These are phyloP conservation scores for Macrolepiota dolichaula DNA, from an alignment of 768 basidiomycete species.

Conservation along the genomic window DNA sequence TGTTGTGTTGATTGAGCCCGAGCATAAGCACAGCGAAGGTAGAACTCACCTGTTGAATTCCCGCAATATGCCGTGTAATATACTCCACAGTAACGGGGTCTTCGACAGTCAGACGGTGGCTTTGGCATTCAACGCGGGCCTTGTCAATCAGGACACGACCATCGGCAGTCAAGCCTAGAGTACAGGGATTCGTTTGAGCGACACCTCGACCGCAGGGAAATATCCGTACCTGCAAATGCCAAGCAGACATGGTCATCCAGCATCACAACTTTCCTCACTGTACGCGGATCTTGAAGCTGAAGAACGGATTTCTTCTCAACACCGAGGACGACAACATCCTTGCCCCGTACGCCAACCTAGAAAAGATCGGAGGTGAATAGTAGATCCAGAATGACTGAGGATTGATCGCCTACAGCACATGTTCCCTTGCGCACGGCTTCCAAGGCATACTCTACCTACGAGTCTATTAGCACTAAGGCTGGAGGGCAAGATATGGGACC, in stretches of 20 bases:
- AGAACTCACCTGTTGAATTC: slow-evolving; percentile 87
- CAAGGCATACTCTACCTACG: slow-evolving; percentile 96
- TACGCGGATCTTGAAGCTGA: slow-evolving; percentile 96
- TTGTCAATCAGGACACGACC: slow-evolving; percentile 98
- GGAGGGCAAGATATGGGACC: slow-evolving; percentile 3
- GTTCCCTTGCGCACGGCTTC: slow-evolving; percentile 98
- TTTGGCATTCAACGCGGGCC: slow-evolving; percentile 96
- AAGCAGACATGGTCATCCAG: slow-evolving; percentile 96
- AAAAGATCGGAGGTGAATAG: background rate
- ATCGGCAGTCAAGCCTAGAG: slow-evolving; percentile 89
- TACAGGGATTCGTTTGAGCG: slow-evolving; percentile 8
- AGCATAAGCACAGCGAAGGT: background rate
- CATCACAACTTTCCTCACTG: slow-evolving; percentile 97
- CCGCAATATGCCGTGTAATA: slow-evolving; percentile 96
- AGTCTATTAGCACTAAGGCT: slow-evolving; percentile 11
- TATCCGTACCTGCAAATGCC: slow-evolving; percentile 86
- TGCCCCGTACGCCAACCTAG: slow-evolving; percentile 95
- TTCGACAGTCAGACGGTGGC: slow-evolving; percentile 94
- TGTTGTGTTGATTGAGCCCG: slow-evolving; percentile 24
- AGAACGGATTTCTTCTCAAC: slow-evolving; percentile 99
- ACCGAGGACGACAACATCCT: slow-evolving; percentile 92
- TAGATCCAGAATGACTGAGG: background rate
- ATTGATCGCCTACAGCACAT: slow-evolving; percentile 67
- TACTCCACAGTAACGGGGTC: slow-evolving; percentile 99
- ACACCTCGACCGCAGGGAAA: slow-evolving; percentile 1